These are phyloP conservation scores for Astrephomene gubernaculifera DNA, from an alignment of 139 green algal genomes.

Conservation along the genomic window DNA sequence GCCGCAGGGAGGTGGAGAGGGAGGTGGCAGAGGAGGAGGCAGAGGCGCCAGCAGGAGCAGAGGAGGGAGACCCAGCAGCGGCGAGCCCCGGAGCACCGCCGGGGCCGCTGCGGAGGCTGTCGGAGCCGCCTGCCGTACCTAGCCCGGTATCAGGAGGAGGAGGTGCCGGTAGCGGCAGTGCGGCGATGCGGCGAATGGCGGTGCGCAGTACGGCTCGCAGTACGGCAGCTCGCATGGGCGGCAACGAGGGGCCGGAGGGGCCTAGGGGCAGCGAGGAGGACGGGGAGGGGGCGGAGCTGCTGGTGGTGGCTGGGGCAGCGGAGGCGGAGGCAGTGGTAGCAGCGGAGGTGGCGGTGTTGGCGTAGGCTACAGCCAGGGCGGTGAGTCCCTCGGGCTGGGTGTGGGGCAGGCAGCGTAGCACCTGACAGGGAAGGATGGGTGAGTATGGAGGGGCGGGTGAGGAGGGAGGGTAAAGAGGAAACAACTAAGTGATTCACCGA, in stretches of 20 bases:
- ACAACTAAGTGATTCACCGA: too few species aligned
- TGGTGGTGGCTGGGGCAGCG: not conserved
- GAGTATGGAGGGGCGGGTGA: not conserved
- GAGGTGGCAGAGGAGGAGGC: too few species aligned
- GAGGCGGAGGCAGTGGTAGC: not conserved
- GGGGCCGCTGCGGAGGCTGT: too few species aligned
- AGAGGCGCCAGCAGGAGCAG: too few species aligned
- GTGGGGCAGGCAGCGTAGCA: not conserved
- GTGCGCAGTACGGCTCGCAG: slow-evolving; percentile 10
- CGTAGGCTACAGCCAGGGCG: slow-evolving; percentile 2
- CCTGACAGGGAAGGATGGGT: not conserved
- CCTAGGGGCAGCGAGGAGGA: not conserved
- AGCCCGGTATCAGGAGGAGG: too few species aligned
- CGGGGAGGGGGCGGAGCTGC: not conserved
- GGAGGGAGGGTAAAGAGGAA: too few species aligned
- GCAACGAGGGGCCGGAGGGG: not conserved
- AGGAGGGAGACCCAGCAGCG: too few species aligned
- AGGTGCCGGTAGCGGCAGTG: not conserved
- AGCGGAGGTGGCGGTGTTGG: not conserved
- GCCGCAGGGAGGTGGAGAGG: too few species aligned
- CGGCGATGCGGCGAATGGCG: not conserved
- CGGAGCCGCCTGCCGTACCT: too few species aligned
- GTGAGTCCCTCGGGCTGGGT: not conserved
- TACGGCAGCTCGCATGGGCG: not conserved
- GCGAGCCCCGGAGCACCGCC: too few species aligned